Evolutionary conservation across 768 basidiomycete species (phyloP).

Genomic region (Rossbeevera mucosa): DNA sequence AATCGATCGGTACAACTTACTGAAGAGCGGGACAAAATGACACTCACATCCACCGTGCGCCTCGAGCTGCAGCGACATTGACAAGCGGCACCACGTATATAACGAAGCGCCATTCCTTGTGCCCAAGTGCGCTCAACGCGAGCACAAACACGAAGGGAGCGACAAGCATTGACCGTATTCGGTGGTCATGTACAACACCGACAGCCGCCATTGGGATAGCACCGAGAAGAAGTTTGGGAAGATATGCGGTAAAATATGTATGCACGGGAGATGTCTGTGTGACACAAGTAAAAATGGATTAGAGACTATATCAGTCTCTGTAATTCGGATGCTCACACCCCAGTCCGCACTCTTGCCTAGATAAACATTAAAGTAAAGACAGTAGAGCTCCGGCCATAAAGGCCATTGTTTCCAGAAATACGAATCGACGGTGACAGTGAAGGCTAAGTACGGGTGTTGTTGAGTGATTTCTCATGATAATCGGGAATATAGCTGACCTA

Average conservation of each 20-base stretch:
- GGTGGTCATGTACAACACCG: constrained; percentile 44
- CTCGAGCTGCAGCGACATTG: constrained; percentile 75
- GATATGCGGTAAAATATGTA: constrained; percentile 59
- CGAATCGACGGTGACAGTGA: constrained; percentile 70
- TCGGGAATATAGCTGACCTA: constrained; percentile 39
- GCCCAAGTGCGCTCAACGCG: constrained; percentile 71
- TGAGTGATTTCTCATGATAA: neutral
- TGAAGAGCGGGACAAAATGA: neutral
- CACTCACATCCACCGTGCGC: constrained; percentile 60
- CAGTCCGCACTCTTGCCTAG: constrained; percentile 85
- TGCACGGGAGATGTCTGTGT: constrained; percentile 63
- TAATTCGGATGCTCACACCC: constrained; percentile 61
- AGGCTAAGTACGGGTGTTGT: constrained; percentile 34
- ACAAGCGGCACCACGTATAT: constrained; percentile 79
- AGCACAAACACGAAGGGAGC: constrained; percentile 52
- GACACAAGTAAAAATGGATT: neutral
- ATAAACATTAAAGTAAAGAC: constrained; percentile 80
- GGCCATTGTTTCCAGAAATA: constrained; percentile 74
- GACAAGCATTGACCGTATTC: constrained; percentile 47
- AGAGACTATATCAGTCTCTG: neutral
- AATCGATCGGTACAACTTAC: neutral
- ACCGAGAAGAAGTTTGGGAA: constrained; percentile 76
- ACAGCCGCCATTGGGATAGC: constrained; percentile 58
- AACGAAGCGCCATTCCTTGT: constrained; percentile 98
- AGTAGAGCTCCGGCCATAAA: constrained; percentile 84